phyloP scores from a whole-genome alignment of 208 protist genomes.

The Leishmania martiniquensis region DNA sequence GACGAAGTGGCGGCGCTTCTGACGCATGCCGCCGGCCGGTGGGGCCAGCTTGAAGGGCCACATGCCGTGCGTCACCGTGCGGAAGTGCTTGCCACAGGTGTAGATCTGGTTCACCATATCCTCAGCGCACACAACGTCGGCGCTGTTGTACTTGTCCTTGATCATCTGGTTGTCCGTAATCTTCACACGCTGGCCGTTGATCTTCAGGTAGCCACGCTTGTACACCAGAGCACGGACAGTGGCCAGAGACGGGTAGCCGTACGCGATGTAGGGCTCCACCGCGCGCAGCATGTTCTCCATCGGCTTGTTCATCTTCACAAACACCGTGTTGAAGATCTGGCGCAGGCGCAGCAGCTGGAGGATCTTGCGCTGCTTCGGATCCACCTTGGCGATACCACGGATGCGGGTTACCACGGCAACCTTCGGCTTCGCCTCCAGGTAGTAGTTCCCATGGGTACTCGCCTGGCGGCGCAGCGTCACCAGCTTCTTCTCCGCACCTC shows the following conservation, averaged over 20 bases:
- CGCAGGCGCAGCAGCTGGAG: constrained; percentile 98
- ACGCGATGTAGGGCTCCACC: constrained; percentile 99
- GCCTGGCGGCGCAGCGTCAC: constrained; percentile 92
- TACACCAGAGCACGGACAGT: constrained; percentile 98
- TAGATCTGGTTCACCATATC: constrained; percentile 99
- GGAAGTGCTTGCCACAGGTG: constrained; percentile 99
- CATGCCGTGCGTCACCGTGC: constrained; percentile 97
- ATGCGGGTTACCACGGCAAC: constrained; percentile 99
- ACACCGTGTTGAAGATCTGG: constrained; percentile 99
- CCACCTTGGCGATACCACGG: constrained; percentile 98
- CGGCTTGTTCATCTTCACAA: constrained; percentile 99
- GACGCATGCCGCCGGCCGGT: constrained; percentile 96
- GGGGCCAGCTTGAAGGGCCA: constrained; percentile 99
- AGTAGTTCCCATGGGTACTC: constrained; percentile 95
- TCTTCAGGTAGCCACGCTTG: constrained; percentile 99
- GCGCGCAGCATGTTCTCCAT: constrained; percentile 99
- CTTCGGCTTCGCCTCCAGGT: constrained; percentile 98
- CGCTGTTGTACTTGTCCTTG: constrained; percentile 94
- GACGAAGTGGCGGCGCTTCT: constrained; percentile 98
- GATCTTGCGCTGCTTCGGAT: constrained; percentile 98
- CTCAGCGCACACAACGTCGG: constrained; percentile 98
- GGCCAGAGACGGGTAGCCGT: constrained; percentile 98
- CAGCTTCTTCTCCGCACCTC: constrained; percentile 82
- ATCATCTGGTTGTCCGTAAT: constrained; percentile 97
- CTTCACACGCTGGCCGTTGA: constrained; percentile 98